A percentile compares a stretch with the other conserved stretches of the same genome.
Conservation (phyloP, 2,329 filamentous ascomycete genomes). For the Cercospora nicotianae region DNA sequence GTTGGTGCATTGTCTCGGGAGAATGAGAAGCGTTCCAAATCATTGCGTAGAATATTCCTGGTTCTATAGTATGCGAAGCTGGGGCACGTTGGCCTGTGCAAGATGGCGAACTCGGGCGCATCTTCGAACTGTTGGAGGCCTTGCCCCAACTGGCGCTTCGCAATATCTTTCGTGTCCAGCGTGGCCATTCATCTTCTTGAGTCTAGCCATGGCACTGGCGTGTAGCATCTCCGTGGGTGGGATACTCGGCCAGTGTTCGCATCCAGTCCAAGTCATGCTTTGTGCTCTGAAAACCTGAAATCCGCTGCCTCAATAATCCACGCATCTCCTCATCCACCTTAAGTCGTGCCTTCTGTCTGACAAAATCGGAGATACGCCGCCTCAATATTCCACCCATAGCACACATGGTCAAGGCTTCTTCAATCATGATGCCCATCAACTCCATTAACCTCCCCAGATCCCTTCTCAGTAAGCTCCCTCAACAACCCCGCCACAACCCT, state of each 20-base stretch:
- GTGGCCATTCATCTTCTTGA: neutral
- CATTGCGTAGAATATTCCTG: neutral
- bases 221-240: neutral
- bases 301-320: neutral
- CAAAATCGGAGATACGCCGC: neutral
- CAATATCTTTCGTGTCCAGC: neutral
- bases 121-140: neutral
- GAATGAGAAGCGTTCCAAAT: neutral
- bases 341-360: no score
- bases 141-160: neutral
- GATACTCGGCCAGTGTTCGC: neutral
- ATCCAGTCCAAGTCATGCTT: neutral
- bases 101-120: no score
- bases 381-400: neutral
- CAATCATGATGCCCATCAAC: neutral
- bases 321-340: no score
- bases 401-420: neutral
- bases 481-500: slow-evolving; percentile 49
- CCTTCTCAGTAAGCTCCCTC: slow-evolving; percentile 31
- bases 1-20: neutral
- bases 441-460: neutral
- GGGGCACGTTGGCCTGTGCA: no score
- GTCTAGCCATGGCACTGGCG: neutral
- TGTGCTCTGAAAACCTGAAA: no score
- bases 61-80: neutral